Base-by-base conservation (phyloP, 2,329 filamentous ascomycete species). In the Karstenula rhodostoma region DNA sequence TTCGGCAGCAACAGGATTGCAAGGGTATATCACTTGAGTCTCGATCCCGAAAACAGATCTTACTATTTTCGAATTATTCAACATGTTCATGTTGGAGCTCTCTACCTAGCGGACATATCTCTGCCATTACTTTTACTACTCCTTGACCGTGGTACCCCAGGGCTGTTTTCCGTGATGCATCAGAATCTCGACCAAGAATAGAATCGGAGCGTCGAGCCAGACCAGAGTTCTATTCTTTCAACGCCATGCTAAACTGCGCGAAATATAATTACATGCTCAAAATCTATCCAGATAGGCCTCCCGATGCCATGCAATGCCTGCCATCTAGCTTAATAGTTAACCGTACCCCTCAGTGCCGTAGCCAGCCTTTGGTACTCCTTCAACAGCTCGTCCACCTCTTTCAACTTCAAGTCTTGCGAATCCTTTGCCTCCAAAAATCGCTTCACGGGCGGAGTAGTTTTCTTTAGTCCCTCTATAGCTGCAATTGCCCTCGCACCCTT, bases 321-420 rank as follows among this genome's bases (percentile, higher is more conserved):
- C 37, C 32, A 5, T 32, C 3, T 27, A 27, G 50, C 25, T 71
- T 56, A 73, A 58, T 74, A 68, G 44, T 76, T 75, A 55, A 84
- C 76, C 4, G 80, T 80, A 29, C 77, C 75, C 40, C 77, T 75
- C 68, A 84, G 69, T 37, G 79, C 79, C 40, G 73, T 77, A 22
- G 81, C 81, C 56, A 84, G 68, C 55, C 82, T 69, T 58, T 80
- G 78, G 57, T 80, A 80, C 35, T 80, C 78, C 62, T 74, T 79
- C 67, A 80, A 59, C 52, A 80, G 58, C 65, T 84, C 82, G 42
- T 84, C 81, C 4, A 84, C 77, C 62, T 84, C 82, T 12, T 78
- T 81, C 47, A 84, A 56, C 69, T 75, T 81, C 64, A 84, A 61
- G 13, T 83, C 80, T 43, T 76, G 76, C 43, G 79, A 79, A 64